These are phyloP conservation scores for Spinacia oleracea DNA, from an alignment of 179 eudicot species.

Conservation along the genomic window DNA sequence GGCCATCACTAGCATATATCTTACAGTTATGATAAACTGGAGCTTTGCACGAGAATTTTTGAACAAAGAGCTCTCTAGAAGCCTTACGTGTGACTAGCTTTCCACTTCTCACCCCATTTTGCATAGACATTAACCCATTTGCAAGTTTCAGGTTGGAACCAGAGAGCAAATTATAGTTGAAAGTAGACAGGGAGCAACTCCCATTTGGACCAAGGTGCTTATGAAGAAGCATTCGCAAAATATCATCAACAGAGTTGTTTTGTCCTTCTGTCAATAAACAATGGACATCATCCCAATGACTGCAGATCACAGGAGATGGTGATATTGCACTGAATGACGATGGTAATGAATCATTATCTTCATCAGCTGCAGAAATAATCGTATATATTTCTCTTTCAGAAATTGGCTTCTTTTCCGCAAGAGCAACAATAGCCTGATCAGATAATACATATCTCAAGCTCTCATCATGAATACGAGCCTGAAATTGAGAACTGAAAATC, in stretches of 20 bases:
- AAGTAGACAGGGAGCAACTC: conserved; percentile 74
- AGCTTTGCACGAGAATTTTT: conserved; percentile 95
- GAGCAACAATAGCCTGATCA: conserved; percentile 72
- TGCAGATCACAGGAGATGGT: conserved; percentile 72
- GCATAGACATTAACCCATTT: conserved; percentile 40
- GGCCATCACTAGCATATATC: conserved; percentile 95
- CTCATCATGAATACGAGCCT: conserved; percentile 99
- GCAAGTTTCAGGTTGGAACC: conserved; percentile 46
- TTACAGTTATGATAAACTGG: conserved; percentile 98
- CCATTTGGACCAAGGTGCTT: conserved; percentile 75
- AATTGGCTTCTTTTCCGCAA: conserved; percentile 59
- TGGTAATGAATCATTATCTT: conserved; percentile 43
- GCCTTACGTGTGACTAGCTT: conserved; percentile 59
- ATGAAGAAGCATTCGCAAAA: conserved; percentile 49
- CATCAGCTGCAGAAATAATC: conserved; percentile 59
- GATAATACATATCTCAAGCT: conserved; percentile 90
- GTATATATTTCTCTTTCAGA: conserved; percentile 50
- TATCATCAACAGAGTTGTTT: conserved; percentile 45
- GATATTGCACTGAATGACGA: conserved; percentile 35
- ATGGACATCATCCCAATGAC: conserved; percentile 71
- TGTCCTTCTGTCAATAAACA: conserved; percentile 46
- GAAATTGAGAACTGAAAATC: conserved; percentile 33
- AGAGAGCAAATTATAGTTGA: conserved; percentile 67
- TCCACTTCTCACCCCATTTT: conserved; percentile 49
- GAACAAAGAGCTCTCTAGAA: conserved; percentile 83